Percentiles rank a stretch among this genome's conserved stretches.
Conservation (phyloP, 192 early-diverging fungal genomes). For the Phycomyces blakesleeanus region DNA sequence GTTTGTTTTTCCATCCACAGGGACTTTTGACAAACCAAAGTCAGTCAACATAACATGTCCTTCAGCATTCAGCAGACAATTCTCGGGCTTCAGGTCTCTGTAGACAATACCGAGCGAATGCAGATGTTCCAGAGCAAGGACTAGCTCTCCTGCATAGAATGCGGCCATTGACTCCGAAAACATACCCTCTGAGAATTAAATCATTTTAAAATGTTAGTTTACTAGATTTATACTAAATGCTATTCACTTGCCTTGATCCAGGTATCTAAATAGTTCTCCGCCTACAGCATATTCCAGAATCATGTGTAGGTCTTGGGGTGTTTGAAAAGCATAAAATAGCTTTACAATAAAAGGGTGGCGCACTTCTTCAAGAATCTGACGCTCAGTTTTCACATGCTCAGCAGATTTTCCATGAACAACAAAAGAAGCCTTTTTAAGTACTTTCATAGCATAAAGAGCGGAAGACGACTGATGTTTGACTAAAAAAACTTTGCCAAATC, state of each 20-base stretch:
- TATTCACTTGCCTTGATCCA: conserved; percentile 56
- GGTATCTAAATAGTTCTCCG: conserved; percentile 86
- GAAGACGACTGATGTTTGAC: conserved; percentile 61
- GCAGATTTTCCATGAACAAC: conserved; percentile 73
- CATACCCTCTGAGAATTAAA: conserved; percentile 44
- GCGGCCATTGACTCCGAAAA: conserved; percentile 73
- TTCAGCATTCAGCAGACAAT: conserved; percentile 62
- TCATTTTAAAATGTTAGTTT: neutral
- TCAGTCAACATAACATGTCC: conserved; percentile 89
- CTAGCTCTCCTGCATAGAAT: conserved; percentile 85
- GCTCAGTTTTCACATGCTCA: conserved; percentile 77
- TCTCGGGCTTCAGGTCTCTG: conserved; percentile 74
- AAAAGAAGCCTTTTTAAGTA: conserved; percentile 82
- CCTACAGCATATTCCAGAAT: conserved; percentile 87
- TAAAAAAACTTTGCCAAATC: conserved; percentile 82
- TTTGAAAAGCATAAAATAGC: conserved; percentile 91
- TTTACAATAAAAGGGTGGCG: conserved; percentile 93
- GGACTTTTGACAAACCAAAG: conserved; percentile 82
- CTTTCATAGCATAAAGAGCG: conserved; percentile 86
- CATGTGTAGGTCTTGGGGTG: conserved; percentile 75
- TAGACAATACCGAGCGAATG: conserved; percentile 89
- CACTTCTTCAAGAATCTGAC: conserved; percentile 81
- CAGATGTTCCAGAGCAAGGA: conserved; percentile 82
- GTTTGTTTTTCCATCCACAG: conserved; percentile 48
- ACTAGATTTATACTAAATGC: neutral